Base-by-base conservation (phyloP, 768 basidiomycete genomes). In the Chalciporus pseudorubinellus region DNA sequence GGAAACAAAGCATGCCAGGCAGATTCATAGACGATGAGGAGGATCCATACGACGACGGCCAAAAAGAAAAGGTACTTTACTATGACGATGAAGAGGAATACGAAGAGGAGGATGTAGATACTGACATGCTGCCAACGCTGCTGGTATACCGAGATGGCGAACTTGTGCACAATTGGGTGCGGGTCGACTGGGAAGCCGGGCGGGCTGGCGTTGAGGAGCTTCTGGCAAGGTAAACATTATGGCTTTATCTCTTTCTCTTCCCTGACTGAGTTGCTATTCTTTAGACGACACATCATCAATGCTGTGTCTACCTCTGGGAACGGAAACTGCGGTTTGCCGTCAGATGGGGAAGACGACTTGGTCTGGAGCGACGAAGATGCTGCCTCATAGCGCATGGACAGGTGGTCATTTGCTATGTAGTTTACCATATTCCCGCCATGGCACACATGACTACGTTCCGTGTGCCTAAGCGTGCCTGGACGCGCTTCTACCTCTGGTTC, bases 151-250 rank as follows among this genome's bases (percentile, higher is more conserved):
- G 83, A 16, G 83, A 80, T 51, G 89, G 90, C 16, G 82, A 89
- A 54, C 79, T 92, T n/a, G 81, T 90, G n/a, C 80, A 89, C 59
- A 89, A 88, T 44, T 92, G 90, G 90, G 86, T 92, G 9, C 77
- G 90, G 21, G 89, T 92, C 4, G 89, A 92, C 65, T 92, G 89
- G 90, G 89, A 89, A 65, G 87, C 85, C 0, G 84, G 83, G 12
- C 62, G 70, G 29, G 77, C 77, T n/a, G 86, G 83, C 21, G 61
- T 91, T 0, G 84, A 88, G 55, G 86, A 87, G 39, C 70, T 88
- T 7, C 73, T 91, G 14, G 74, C 77, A 59, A 81, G 75, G 87
- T 89, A 53, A 48, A 39, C 39, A 42, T 39, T 22, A 41, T 9
- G 40, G n/a, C 31, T 9, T 21, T 44, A 13, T 31, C 0, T 18